Conservation (phyloP, 2,329 filamentous ascomycete genomes). For the Scytalidium lignicola region DNA sequence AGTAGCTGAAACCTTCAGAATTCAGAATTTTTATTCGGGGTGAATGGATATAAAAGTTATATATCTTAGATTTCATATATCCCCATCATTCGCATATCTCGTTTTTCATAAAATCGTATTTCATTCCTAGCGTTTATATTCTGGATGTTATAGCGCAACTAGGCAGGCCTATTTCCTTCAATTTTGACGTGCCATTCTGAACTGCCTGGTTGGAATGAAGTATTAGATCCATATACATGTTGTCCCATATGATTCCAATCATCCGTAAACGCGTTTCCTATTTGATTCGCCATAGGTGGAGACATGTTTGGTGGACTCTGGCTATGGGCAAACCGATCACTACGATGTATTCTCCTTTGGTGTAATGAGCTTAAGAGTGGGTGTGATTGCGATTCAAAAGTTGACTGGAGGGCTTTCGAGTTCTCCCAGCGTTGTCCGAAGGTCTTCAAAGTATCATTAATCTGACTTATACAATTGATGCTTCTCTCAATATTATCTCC, state of each 20-base stretch:
- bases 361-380: constrained; percentile 32
- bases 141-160: neutral
- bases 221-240: neutral
- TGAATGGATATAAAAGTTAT: no score
- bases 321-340: constrained; percentile 15
- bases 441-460: constrained; percentile 47
- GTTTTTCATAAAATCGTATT: no score
- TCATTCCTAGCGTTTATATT: no score
- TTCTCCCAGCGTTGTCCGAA: constrained; percentile 58
- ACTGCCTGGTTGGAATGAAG: neutral
- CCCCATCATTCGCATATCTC: no score
- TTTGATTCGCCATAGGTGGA: neutral
- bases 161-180: constrained; percentile 28
- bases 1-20: neutral
- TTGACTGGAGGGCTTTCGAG: constrained; percentile 46
- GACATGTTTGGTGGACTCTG: constrained; percentile 13
- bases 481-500: constrained; percentile 51
- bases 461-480: constrained; percentile 48
- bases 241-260: constrained; percentile 4
- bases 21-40: no score
- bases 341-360: constrained; percentile 31
- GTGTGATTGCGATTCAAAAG: constrained; percentile 39
- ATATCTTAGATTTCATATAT: no score
- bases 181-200: neutral
- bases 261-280: neutral